Evolutionary conservation across 1,284 basidiomycete species (phyloP), one percentile per base, ranked within the genome.

Genomic region (Dichomitus squalens): DNA sequence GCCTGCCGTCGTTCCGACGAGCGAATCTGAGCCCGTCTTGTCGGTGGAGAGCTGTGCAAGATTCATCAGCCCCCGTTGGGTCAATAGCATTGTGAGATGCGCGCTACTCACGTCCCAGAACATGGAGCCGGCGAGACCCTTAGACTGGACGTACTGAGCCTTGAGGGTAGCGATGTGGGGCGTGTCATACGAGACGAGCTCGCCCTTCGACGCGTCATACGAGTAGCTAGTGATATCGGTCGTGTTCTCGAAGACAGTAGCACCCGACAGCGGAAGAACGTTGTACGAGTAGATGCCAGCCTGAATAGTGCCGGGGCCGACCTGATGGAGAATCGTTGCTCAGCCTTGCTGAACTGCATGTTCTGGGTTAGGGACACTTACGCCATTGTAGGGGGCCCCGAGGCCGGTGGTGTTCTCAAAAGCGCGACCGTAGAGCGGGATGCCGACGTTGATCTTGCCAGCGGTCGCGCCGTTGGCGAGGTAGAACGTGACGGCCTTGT

Each of bases 351-450:
- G 43, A 20, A 14, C 33, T 25, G 33, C 7, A n/a, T 1, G 34
- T 20, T 21, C 9, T 4, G 7, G 7, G 34, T 25, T 3, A 18
- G 14, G 14, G 35, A 29, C 12, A 7, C 79, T 66, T 69, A 83
- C 85, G 33, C 92, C 92, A 47, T 72, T 82, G 78, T 88, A 98
- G 1, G 92, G 72, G 47, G 81, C 70, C 7, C 92, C 92, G 35
- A 93, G 81, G 0, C 94, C 94, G 41, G 73, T 71, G 0, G 93
- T 96, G 48, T 85, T 77, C 69, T 90, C 85, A 72, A 96, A 98
- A 0, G 89, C 87, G 57, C 91, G 86, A 0, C 94, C 94, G 66
- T 95, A 95, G 2, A 93, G 75, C 1, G 93, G 93, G 68, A 95
- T 87, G 84, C 94, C 94, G 67, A 96, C 78, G 29, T 85, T 86